phyloP scores from a whole-genome alignment of 2,329 filamentous ascomycete genomes.

The Microdochium nivale region DNA sequence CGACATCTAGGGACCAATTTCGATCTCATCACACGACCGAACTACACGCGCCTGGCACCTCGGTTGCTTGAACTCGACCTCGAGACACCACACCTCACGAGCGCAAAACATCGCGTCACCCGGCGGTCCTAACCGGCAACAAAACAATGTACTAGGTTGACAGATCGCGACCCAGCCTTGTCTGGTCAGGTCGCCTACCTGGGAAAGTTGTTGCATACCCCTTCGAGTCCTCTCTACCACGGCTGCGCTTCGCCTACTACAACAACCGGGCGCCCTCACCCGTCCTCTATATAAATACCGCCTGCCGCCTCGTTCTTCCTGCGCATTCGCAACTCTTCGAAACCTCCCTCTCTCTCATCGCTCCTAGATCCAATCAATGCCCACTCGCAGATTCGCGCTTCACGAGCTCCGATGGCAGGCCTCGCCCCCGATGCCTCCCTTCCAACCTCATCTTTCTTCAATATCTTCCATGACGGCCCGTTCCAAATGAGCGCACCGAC shows the following conservation, averaged over 20 bases:
- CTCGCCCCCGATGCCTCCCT: slow-evolving; percentile 36
- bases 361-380: slow-evolving; percentile 15
- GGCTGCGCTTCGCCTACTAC: slow-evolving; percentile 8
- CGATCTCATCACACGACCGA: background rate
- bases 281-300: slow-evolving; percentile 15
- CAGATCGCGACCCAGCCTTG: slow-evolving; percentile 20
- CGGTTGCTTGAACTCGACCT: background rate
- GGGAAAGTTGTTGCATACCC: slow-evolving; percentile 3
- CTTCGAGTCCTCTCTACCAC: slow-evolving; percentile 1
- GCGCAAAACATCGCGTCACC: slow-evolving; percentile 8
- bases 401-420: slow-evolving; percentile 40
- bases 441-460: slow-evolving; percentile 38
- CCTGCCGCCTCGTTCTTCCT: slow-evolving; percentile 1
- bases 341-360: slow-evolving; percentile 3
- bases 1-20: background rate
- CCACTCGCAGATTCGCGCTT: slow-evolving; percentile 21
- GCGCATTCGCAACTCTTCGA: slow-evolving; percentile 6
- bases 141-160: slow-evolving; percentile 29
- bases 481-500: slow-evolving; percentile 16
- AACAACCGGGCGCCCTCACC: slow-evolving; percentile 3
- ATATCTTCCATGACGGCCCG: slow-evolving; percentile 43
- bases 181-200: slow-evolving; percentile 18
- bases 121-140: slow-evolving; percentile 15
- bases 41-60: slow-evolving; percentile 13
- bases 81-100: background rate